Evolutionary conservation across 2,329 filamentous ascomycete genomes (phyloP), one percentile per base, ranked within the genome.

Genomic region (Alternaria incomplexa): DNA sequence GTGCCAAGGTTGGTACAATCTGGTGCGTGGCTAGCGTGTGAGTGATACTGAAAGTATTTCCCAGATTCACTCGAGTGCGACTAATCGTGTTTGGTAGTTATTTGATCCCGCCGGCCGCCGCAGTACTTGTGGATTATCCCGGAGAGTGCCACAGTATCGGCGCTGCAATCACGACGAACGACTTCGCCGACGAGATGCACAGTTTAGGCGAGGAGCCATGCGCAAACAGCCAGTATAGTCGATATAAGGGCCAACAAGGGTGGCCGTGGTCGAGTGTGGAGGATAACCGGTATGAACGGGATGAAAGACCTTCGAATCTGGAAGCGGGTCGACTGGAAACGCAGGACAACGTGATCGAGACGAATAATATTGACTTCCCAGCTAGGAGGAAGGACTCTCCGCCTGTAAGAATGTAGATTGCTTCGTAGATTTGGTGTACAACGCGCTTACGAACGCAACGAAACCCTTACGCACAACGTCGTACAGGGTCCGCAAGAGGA

Each of bases 401-500:
- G 20, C 40, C 32, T 52, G 6, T 48, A n/a, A 17, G 13, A 36
- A 17, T 28, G 50, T 28, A 40, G 23, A 32, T 26, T 47, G 17
- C 51, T 12, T 50, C 44, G 10, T 53, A 50, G 26, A 54, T 30
- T 40, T n/a, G 17, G 17, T 25, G 58, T 55, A 62, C 56, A 32
- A 59, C 40, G 8, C 25, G 44, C 54, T 53, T 45, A 44, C 36
- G 44, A 48, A 46, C 30, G 44, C 44, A 47, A 62, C 56, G 53
- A 52, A 51, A 55, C 20, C n/a, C n/a, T 48, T 48, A 26, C 46
- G 44, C 12, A 59, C 30, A 17, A 62, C 56, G 48, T 59, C 20
- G 50, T 32, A 51, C 56, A 50, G 30, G 22, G 25, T 23, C 23
- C 40, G 12, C 25, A 54, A 32, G 32, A 7, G 22, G 30, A 54